phyloP scores from a whole-genome alignment of 345 rosid genomes.

The Brassica incana region DNA sequence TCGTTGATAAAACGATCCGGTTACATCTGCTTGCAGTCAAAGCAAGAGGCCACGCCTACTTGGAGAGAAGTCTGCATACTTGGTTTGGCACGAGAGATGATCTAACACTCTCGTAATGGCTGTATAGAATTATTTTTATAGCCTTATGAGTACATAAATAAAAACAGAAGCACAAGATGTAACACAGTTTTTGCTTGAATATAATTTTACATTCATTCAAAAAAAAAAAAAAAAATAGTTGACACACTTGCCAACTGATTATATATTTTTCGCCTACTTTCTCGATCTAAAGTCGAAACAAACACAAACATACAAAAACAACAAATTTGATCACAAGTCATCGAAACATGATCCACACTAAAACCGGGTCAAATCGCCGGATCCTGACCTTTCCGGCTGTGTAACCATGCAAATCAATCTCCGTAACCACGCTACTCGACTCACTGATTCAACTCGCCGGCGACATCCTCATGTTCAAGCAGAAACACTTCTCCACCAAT shows the following conservation, averaged over 20 bases:
- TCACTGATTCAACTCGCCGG: slow-evolving; percentile 55
- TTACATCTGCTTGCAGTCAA: too few relatives aligned
- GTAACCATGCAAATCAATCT: slow-evolving; percentile 59
- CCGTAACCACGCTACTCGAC: slow-evolving; percentile 52
- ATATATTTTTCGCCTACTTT: neutral
- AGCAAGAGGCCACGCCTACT: too few relatives aligned
- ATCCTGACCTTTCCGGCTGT: slow-evolving; percentile 71
- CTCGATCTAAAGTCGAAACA: slow-evolving; percentile 1
- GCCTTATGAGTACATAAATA: too few relatives aligned
- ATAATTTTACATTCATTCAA: too few relatives aligned
- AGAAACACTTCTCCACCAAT: slow-evolving; percentile 52
- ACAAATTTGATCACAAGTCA: slow-evolving; percentile 5
- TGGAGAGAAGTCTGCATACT: too few relatives aligned
- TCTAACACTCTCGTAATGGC: too few relatives aligned
- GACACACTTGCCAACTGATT: slow-evolving; percentile 7
- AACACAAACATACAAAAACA: slow-evolving; percentile 19
- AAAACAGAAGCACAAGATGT: too few relatives aligned
- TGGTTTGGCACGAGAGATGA: too few relatives aligned
- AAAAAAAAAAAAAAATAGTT: neutral
- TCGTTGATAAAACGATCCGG: too few relatives aligned
- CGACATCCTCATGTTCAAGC: slow-evolving; percentile 45
- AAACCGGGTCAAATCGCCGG: slow-evolving; percentile 49
- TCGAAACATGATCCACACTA: slow-evolving; percentile 18
- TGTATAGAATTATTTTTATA: too few relatives aligned
- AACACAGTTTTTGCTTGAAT: too few relatives aligned